Evolutionary conservation across 768 basidiomycete species (phyloP).

Genomic region (Candolleomyces aberdarensis): DNA sequence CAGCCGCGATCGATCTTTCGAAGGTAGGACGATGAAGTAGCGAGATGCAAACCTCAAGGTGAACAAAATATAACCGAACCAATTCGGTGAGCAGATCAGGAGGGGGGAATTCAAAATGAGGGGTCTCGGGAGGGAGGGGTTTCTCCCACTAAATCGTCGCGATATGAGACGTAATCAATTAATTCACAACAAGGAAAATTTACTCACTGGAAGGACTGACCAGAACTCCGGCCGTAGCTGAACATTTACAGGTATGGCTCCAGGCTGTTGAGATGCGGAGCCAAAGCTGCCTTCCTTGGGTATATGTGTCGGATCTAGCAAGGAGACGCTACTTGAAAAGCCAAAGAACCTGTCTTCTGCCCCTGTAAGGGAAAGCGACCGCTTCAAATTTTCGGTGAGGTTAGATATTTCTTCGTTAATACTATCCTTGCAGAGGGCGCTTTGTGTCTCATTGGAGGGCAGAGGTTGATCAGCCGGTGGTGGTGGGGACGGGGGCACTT

Average conservation of each 20-base stretch:
- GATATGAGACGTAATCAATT: slow-evolving; percentile 26
- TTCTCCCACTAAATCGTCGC: slow-evolving; percentile 14
- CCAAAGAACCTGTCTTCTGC: slow-evolving; percentile 1
- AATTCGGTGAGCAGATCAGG: slow-evolving; percentile 39
- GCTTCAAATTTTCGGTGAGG: background rate
- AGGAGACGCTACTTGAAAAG: background rate
- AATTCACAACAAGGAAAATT: too few species aligned
- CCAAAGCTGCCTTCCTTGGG: background rate
- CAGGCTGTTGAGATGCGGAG: background rate
- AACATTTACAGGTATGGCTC: slow-evolving; percentile 15
- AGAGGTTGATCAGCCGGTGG: background rate
- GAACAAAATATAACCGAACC: slow-evolving; percentile 51
- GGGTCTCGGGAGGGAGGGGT: slow-evolving; percentile 24
- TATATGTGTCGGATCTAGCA: background rate
- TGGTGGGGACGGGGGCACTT: background rate
- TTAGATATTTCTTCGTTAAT: background rate
- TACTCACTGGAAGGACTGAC: slow-evolving; percentile 42
- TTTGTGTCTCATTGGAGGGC: background rate
- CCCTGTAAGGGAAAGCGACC: background rate
- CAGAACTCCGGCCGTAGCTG: slow-evolving; percentile 43
- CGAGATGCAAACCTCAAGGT: slow-evolving; percentile 43
- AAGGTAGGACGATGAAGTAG: slow-evolving; percentile 61
- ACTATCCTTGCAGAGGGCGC: background rate
- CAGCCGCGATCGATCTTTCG: slow-evolving; percentile 36
- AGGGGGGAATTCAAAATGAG: slow-evolving; percentile 30